Evolutionary conservation across 306 rosid genomes (phyloP).

Genomic region (Cyclanthera cordifolia): DNA sequence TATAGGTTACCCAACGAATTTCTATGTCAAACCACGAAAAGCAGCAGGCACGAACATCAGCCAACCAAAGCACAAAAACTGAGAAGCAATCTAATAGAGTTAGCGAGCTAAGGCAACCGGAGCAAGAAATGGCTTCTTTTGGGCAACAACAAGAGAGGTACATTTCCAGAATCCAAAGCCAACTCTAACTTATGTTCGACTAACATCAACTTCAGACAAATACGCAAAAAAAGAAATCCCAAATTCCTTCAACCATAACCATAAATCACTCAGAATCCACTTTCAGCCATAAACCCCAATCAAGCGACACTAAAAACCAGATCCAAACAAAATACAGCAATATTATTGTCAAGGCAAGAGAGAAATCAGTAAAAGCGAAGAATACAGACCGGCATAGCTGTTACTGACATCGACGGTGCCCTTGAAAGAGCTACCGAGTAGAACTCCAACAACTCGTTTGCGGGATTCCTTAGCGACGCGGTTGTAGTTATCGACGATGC

Average conservation of each 20-base stretch:
- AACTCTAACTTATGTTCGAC: background rate
- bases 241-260: background rate
- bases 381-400: slow-evolving; percentile 62
- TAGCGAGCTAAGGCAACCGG: background rate
- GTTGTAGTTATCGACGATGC: slow-evolving; percentile 87
- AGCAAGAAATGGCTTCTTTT: background rate
- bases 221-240: background rate
- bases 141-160: background rate
- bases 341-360: background rate
- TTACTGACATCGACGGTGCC: slow-evolving; percentile 85
- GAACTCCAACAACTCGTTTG: slow-evolving; percentile 73
- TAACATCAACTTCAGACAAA: background rate
- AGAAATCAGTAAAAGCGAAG: background rate
- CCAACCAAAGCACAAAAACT: background rate
- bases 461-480: slow-evolving; percentile 80
- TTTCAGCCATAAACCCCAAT: background rate
- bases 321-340: slow-evolving; percentile 4
- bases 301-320: background rate
- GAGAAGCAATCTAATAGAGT: background rate
- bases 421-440: slow-evolving; percentile 63
- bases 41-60: background rate
- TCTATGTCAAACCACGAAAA: background rate
- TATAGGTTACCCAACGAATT: background rate
- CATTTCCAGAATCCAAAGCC: background rate
- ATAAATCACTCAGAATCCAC: background rate